phyloP scores from a whole-genome alignment of 129 eudicot genomes.

The Escallonia herrerae region DNA sequence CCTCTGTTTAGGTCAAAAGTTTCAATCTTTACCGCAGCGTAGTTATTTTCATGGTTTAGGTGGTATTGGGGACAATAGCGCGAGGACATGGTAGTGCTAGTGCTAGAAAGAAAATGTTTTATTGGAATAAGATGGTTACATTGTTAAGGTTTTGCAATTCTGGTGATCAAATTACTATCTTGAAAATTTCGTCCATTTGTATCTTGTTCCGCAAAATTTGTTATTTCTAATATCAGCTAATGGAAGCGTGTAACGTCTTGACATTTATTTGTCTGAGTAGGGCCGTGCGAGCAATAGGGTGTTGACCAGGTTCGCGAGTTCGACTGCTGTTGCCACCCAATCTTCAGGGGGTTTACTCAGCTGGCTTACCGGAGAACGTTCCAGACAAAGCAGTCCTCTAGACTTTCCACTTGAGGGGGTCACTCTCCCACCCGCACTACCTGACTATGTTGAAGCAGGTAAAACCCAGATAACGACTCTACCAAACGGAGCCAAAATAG shows the following conservation, averaged over 20 bases:
- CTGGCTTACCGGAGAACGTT: slow-evolving; percentile 62
- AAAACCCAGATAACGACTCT: slow-evolving; percentile 82
- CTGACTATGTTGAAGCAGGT: slow-evolving; percentile 70
- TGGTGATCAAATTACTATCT: neutral
- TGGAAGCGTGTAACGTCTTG: slow-evolving; percentile 6
- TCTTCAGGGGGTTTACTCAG: slow-evolving; percentile 70
- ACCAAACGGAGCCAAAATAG: slow-evolving; percentile 19
- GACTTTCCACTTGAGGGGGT: slow-evolving; percentile 75
- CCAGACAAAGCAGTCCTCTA: slow-evolving; percentile 49
- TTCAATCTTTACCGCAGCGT: too few relatives aligned
- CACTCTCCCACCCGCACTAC: slow-evolving; percentile 60
- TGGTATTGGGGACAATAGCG: too few relatives aligned
- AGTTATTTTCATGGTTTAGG: too few relatives aligned
- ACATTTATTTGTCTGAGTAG: slow-evolving; percentile 30
- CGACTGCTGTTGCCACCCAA: slow-evolving; percentile 59
- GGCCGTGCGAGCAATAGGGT: slow-evolving; percentile 39
- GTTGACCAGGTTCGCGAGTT: slow-evolving; percentile 66
- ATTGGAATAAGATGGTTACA: neutral
- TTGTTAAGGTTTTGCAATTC: neutral
- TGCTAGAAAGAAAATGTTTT: neutral
- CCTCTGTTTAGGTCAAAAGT: too few relatives aligned
- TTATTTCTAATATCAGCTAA: neutral
- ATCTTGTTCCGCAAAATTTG: neutral
- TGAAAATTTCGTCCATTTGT: neutral
- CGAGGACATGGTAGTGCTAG: neutral